Conservation (phyloP, 371 early-diverging fungal species). For the Rhizomucor miehei region DNA sequence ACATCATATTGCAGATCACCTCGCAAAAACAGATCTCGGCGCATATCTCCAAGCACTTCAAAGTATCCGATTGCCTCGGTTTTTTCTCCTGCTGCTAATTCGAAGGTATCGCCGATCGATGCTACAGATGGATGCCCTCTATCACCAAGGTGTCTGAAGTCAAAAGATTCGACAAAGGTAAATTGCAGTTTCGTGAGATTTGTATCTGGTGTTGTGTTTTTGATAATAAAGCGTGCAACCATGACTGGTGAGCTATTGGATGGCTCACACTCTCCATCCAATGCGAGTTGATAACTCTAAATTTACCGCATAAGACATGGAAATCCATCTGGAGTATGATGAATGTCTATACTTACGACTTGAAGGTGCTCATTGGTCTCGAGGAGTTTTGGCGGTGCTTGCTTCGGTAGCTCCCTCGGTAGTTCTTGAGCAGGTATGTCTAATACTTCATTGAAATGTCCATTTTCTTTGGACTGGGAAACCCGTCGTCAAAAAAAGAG, state of each 20-base stretch:
- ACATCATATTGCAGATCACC: constrained; percentile 37
- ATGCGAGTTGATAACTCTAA: constrained; percentile 9
- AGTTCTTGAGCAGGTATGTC: constrained; percentile 15
- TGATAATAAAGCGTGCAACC: neutral
- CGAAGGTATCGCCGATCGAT: constrained; percentile 33
- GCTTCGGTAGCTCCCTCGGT: constrained; percentile 12
- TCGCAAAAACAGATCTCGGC: constrained; percentile 29
- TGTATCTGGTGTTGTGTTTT: constrained; percentile 10
- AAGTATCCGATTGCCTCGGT: constrained; percentile 28
- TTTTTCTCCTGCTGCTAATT: constrained; percentile 30
- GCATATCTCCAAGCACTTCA: constrained; percentile 28
- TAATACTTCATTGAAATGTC: constrained; percentile 1
- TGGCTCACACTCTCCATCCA: neutral
- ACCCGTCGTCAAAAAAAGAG: neutral
- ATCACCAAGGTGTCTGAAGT: constrained; percentile 20
- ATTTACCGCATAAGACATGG: constrained; percentile 14
- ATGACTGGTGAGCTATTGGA: constrained; percentile 7
- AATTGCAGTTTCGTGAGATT: constrained; percentile 31
- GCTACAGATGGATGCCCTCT: constrained; percentile 19
- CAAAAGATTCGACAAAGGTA: constrained; percentile 34
- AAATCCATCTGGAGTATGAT: constrained; percentile 5
- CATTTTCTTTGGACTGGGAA: constrained; percentile 1
- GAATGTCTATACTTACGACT: constrained; percentile 21
- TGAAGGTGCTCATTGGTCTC: constrained; percentile 24
- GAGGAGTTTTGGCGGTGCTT: constrained; percentile 8